A percentile compares a stretch with the other conserved stretches of the same genome.
These are phyloP conservation scores for Telopea speciosissima DNA, from an alignment of 177 flowering plant species.

Conservation along the genomic window DNA sequence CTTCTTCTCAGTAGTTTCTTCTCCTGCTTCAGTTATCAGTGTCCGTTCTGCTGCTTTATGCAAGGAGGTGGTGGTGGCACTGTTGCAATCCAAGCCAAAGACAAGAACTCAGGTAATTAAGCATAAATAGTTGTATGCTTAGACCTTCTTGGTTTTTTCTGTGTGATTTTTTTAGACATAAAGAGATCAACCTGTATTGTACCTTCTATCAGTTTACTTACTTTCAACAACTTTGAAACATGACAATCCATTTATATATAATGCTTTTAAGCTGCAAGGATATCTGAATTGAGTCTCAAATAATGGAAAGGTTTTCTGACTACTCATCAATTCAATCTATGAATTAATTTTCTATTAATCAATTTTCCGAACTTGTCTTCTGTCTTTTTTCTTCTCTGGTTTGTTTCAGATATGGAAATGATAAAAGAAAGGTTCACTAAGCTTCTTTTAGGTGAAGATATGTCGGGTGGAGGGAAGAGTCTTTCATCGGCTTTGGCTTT, in stretches of 20 bases:
- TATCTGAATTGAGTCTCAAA: neutral
- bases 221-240: neutral
- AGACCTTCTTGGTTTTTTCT: neutral
- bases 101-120: neutral
- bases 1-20: no score
- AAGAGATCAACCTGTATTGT: neutral
- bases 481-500: conserved; percentile 47
- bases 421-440: conserved; percentile 48
- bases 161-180: no score
- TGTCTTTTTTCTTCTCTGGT: neutral
- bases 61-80: conserved; percentile 1
- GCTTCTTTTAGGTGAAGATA: conserved; percentile 48
- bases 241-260: neutral
- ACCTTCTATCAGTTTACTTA: no score
- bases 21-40: no score
- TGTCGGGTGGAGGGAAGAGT: conserved; percentile 55
- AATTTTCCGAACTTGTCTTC: neutral
- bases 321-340: no score
- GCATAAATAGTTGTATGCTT: neutral
- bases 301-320: neutral
- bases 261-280: no score
- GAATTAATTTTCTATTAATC: neutral
- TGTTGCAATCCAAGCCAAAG: conserved; percentile 6
- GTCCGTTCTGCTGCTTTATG: no score
- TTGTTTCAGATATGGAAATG: conserved; percentile 46